Evolutionary conservation across 768 basidiomycete species (phyloP), one percentile per base, ranked within the genome.

Genomic region (Trametes meyenii): DNA sequence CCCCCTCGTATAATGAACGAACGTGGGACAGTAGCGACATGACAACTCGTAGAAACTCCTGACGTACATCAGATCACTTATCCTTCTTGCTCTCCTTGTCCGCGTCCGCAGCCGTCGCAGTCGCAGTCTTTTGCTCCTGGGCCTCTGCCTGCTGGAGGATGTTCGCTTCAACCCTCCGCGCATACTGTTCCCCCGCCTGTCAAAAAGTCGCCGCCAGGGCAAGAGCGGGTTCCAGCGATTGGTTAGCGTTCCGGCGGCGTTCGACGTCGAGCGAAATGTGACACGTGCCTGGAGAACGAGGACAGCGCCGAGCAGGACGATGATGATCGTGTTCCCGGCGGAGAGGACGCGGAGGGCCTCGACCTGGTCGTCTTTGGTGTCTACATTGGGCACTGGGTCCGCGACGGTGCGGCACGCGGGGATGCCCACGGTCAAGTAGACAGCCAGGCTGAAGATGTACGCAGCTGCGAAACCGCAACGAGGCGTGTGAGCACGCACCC

Each of bases 291-390:
- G 92, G 56, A 94, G 77, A 35, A 76, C 70, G 21, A 94, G 78
- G 55, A 94, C 81, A 11, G 81, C 83, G 19, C 82, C 81, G 14
- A 94, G 79, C 52, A 85, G 80, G 7, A 85, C 78, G 55, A 88
- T 86, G 55, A 94, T 87, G 61, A 98, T 88, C 50, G 91, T 84
- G 70, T 97, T 96, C 11, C 88, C 94, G 6, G 96, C 96, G 26
- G 89, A 85, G 23, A 96, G 78, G 5, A 97, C 80, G 54, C 84
- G 84, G 71, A 98, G 78, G 19, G 94, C 92, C 69, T 94, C 88
- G 60, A 90, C 73, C 65, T 84, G 85, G 72, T 93, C 90, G 19
- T 75, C 76, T 21, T 79, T 75, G 26, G 86, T 86, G 62, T 92
- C 88, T 14, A 75, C 79, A 54, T 71, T 74, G 35, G 72, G 71